Conservation (phyloP, 2,329 filamentous ascomycete genomes). For the Lomentospora prolificans region DNA sequence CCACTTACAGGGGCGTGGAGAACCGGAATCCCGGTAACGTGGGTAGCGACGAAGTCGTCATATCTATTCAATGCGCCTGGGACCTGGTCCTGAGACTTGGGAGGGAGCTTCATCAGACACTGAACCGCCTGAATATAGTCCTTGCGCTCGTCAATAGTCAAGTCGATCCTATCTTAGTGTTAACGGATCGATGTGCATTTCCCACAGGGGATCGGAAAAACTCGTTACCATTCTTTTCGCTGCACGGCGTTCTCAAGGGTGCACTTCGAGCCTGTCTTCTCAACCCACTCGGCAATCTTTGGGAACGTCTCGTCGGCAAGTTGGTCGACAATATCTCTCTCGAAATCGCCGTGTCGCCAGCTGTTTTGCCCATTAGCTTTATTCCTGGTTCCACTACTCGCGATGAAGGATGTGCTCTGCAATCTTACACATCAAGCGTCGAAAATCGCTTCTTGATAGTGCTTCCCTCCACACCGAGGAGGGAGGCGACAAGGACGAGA, state of each 20-base stretch:
- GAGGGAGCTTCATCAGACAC: constrained; percentile 30
- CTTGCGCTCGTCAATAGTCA: constrained; percentile 17
- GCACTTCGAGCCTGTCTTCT: constrained; percentile 8
- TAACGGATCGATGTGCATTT: background rate
- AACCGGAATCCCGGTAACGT: constrained; percentile 34
- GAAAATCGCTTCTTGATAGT: background rate
- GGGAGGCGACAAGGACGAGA: background rate
- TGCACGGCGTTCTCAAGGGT: constrained; percentile 12
- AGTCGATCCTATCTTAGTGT: constrained; percentile 13
- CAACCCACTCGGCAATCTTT: constrained; percentile 11
- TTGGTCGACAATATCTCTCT: constrained; percentile 10
- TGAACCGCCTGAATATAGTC: constrained; percentile 34
- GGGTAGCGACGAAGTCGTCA: constrained; percentile 40
- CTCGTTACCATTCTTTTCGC: constrained; percentile 5
- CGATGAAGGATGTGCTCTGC: too few species aligned
- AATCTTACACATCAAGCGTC: background rate
- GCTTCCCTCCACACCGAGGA: background rate
- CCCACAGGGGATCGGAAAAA: too few species aligned
- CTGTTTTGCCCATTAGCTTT: background rate
- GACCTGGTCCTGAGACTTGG: constrained; percentile 22
- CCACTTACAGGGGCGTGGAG: constrained; percentile 26
- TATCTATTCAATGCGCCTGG: constrained; percentile 34
- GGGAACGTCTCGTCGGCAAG: constrained; percentile 11
- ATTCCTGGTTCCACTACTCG: too few species aligned
- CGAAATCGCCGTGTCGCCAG: background rate